Evolutionary conservation across 1,284 basidiomycete genomes (phyloP).

Genomic region (Sporisorium exsertum): DNA sequence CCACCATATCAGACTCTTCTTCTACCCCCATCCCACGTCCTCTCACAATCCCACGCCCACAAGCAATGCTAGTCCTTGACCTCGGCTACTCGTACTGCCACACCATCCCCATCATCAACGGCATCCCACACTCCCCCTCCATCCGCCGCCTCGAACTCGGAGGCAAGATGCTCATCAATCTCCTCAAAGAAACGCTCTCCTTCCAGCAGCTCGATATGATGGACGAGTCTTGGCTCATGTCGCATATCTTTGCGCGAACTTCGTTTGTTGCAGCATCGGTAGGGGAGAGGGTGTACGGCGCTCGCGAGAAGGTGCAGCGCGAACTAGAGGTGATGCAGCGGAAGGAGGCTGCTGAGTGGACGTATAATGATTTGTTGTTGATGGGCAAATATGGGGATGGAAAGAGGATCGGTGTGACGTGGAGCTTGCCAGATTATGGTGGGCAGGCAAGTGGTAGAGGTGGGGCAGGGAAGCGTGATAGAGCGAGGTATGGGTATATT

Average conservation of each 20-base stretch:
- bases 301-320: neutral
- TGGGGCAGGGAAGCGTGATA: constrained; percentile 17
- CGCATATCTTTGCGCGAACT: constrained; percentile 86
- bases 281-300: constrained; percentile 70
- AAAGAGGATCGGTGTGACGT: constrained; percentile 9
- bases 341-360: constrained; percentile 32
- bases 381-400: constrained; percentile 77
- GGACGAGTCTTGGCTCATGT: constrained; percentile 92
- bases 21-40: constrained; percentile 5
- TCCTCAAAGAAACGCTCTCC: constrained; percentile 90
- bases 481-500: constrained; percentile 43
- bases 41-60: constrained; percentile 71
- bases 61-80: constrained; percentile 86
- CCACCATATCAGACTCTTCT: neutral
- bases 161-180: constrained; percentile 92
- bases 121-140: constrained; percentile 80
- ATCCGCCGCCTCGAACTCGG: constrained; percentile 88
- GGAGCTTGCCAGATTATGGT: constrained; percentile 82
- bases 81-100: constrained; percentile 93
- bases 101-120: constrained; percentile 83
- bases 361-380: constrained; percentile 73
- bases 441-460: constrained; percentile 57
- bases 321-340: neutral
- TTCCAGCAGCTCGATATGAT: constrained; percentile 98
- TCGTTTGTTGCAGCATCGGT: constrained; percentile 77